Evolutionary conservation across 2,329 filamentous ascomycete genomes (phyloP).

Genomic region (Fusarium sp.): DNA sequence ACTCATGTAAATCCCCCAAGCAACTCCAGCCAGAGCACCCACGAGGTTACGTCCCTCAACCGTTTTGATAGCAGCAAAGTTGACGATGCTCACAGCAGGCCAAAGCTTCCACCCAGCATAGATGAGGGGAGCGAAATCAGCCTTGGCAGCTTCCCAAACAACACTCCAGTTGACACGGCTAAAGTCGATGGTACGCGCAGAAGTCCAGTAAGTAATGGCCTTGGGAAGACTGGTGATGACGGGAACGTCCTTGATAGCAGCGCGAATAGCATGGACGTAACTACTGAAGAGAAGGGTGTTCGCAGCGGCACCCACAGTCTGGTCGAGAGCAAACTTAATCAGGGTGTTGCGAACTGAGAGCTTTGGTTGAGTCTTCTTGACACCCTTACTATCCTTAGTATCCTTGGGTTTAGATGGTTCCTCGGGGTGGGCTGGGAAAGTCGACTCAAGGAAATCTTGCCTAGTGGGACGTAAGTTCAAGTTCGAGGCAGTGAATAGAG

Average conservation of each 20-base stretch:
- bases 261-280: conserved; percentile 68
- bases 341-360: conserved; percentile 73
- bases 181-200: conserved; percentile 59
- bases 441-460: conserved; percentile 81
- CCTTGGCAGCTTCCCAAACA: conserved; percentile 58
- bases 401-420: conserved; percentile 55
- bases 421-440: conserved; percentile 74
- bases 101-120: conserved; percentile 76
- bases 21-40: conserved; percentile 77
- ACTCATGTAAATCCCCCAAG: conserved; percentile 82
- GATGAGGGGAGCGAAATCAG: conserved; percentile 74
- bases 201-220: conserved; percentile 53
- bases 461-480: conserved; percentile 52
- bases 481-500: conserved; percentile 21
- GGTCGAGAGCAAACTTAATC: conserved; percentile 76
- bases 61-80: conserved; percentile 77
- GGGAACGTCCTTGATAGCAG: conserved; percentile 59
- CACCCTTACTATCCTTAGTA: conserved; percentile 50
- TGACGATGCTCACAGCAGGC: conserved; percentile 76
- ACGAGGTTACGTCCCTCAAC: conserved; percentile 77
- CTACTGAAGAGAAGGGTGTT: conserved; percentile 75
- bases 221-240: conserved; percentile 54
- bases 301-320: conserved; percentile 72
- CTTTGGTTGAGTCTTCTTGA: conserved; percentile 52
- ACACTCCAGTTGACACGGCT: conserved; percentile 58